Evolutionary conservation across 345 rosid species (phyloP), one percentile per base, ranked within the genome.

Genomic region (Eucalyptus globulus): DNA sequence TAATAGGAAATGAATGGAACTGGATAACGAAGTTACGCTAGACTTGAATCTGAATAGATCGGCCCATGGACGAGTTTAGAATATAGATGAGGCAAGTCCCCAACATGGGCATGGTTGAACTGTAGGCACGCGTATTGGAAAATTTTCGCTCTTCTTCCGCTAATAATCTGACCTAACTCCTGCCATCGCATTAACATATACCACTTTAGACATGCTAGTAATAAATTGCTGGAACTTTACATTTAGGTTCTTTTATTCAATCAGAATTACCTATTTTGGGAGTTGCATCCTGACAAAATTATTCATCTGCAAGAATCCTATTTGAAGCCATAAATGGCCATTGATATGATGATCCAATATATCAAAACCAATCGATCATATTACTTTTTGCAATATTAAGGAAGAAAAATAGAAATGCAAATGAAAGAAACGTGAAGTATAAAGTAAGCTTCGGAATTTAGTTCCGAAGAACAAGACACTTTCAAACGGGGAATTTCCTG

Each of bases 21-120:
- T 60, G 16, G 69, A 60, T 60, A 60, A 27, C 0, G 8, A 60
- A 60, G 31, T 60, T 60, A 60, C 0, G 16, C 0, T 0, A 2
- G 31, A 60, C 69, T 60, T 29, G 16, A 60, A 60, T 60, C 16
- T 27, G 31, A 60, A 60, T 0, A 60, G 31, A 27, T 60, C 69
- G 31, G 7, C 0, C 67, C 31, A 60, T 1, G 31, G 31, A 29
- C 16, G 4, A 6, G 69, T 60, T 0, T 60, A 60, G 31, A 60
- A 12, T 27, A 60, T 60, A 3, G 31, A 60, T 1, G 8, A 60
- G 69, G 69, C 31, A 27, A 27, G 69, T 62, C 69, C 31, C 69
- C 69, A 62, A 27, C 69, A 62, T 29, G 34, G 29, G 29, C 29
- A 56, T 56, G 62, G 62, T 56, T 22, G 62, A 56, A 56, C 13